phyloP scores from a whole-genome alignment of 2,329 filamentous ascomycete species.

The Sporothrix sp. region DNA sequence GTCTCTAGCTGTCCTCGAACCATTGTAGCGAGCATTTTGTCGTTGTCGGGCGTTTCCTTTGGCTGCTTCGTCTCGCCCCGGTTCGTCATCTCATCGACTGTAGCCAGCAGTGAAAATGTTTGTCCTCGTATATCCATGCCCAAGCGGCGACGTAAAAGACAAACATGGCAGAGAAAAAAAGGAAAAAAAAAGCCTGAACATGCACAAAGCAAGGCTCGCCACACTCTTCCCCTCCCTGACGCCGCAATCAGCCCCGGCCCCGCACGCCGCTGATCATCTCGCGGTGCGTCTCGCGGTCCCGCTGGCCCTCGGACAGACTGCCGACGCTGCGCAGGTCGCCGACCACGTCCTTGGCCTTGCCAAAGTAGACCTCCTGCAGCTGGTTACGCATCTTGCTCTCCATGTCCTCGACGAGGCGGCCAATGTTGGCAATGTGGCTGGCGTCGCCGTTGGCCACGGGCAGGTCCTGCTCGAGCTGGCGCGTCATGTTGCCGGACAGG shows the following conservation, averaged over 20 bases:
- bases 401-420: conserved; percentile 94
- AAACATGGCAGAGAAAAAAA: neutral
- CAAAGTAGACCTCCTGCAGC: conserved; percentile 98
- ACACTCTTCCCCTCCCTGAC: neutral
- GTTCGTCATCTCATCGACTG: no score
- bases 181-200: neutral
- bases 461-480: conserved; percentile 87
- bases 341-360: conserved; percentile 97
- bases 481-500: conserved; percentile 93
- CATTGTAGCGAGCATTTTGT: no score
- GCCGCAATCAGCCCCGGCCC: conserved; percentile 18
- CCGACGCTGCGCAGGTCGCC: conserved; percentile 84
- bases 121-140: neutral
- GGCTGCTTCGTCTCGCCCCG: no score
- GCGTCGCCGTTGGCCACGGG: conserved; percentile 73
- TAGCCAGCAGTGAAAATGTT: no score
- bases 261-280: conserved; percentile 69
- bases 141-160: neutral
- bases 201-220: neutral
- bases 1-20: no score
- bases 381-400: conserved; percentile 98
- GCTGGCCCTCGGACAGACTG: conserved; percentile 72
- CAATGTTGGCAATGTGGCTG: conserved; percentile 92
- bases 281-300: conserved; percentile 73
- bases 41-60: no score